phyloP scores from a whole-genome alignment of 352 stramenopile species.

The Globisporangium rhizosaccharum region DNA sequence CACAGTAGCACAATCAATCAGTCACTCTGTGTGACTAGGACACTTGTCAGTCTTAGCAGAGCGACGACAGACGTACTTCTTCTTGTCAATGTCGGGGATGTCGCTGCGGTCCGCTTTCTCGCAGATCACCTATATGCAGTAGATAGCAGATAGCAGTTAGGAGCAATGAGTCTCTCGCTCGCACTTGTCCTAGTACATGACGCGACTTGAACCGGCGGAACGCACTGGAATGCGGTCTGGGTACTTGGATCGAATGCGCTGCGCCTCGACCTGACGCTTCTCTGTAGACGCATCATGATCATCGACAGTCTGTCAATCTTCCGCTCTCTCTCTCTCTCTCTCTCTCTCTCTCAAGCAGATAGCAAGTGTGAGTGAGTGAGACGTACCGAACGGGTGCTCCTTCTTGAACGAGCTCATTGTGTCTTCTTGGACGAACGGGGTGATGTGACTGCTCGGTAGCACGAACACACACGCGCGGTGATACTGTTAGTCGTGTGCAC shows the following conservation, averaged over 20 bases:
- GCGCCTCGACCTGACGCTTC: constrained; percentile 96
- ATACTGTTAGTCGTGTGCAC: no score
- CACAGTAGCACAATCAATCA: constrained; percentile 1
- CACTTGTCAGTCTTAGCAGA: background rate
- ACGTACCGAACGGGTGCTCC: constrained; percentile 83
- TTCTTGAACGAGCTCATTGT: constrained; percentile 90
- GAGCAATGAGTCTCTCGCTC: background rate
- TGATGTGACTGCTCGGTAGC: no score
- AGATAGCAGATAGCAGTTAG: background rate
- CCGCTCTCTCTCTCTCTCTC: background rate
- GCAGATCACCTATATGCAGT: constrained; percentile 69
- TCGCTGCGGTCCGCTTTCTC: constrained; percentile 96
- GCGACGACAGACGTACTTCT: constrained; percentile 79
- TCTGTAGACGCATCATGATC: constrained; percentile 45
- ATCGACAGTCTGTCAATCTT: background rate
- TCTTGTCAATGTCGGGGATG: constrained; percentile 99
- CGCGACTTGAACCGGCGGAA: background rate
- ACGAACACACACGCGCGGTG: no score
- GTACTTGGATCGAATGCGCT: constrained; percentile 98
- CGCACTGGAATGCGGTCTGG: constrained; percentile 95
- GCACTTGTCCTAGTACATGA: no score
- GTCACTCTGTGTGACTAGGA: background rate
- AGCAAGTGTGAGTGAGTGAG: background rate
- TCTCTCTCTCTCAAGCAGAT: background rate
- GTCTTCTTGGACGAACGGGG: no score